A percentile compares a stretch with the other conserved stretches of the same genome.
phyloP scores from a whole-genome alignment of 2,329 filamentous ascomycete species.

The Berkeleyomyces basicola region DNA sequence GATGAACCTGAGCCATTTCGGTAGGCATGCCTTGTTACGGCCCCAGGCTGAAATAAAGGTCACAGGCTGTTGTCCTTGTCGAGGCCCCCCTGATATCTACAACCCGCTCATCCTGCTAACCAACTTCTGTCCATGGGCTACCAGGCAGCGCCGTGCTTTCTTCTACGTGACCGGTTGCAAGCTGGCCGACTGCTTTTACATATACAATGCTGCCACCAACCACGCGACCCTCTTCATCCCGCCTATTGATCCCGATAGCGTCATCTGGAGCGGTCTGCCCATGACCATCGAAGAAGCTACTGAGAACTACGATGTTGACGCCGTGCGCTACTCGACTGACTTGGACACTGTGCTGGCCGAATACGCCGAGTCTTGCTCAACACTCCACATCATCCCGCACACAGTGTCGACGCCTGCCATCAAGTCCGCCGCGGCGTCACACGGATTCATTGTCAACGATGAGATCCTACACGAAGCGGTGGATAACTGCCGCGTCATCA shows the following conservation, averaged over 20 bases:
- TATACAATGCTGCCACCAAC: conserved; percentile 60
- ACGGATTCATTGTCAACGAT: conserved; percentile 41
- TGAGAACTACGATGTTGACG: conserved; percentile 64
- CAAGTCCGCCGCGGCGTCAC: conserved; percentile 52
- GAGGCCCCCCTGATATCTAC: neutral
- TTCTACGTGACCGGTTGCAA: conserved; percentile 83
- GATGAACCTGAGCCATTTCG: conserved; percentile 70
- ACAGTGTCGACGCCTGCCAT: conserved; percentile 58
- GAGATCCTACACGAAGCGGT: conserved; percentile 42
- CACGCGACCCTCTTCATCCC: conserved; percentile 81
- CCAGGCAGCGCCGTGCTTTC: conserved; percentile 76
- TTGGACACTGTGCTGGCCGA: conserved; percentile 53
- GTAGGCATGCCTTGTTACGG: conserved; percentile 25
- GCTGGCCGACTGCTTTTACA: conserved; percentile 61
- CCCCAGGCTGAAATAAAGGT: neutral
- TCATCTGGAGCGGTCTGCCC: conserved; percentile 88
- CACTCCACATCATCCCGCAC: conserved; percentile 60
- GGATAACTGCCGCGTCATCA: conserved; percentile 51
- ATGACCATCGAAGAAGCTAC: conserved; percentile 60
- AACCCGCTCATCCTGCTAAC: neutral
- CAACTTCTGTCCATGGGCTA: neutral
- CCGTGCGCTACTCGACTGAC: conserved; percentile 54
- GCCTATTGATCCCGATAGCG: conserved; percentile 67
- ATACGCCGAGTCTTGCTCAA: conserved; percentile 28
- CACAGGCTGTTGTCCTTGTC: neutral